A percentile compares a stretch with the other conserved stretches of the same genome.
These are phyloP conservation scores for Ustanciosporium gigantosporum DNA, from an alignment of 1,284 basidiomycete genomes.

Conservation along the genomic window DNA sequence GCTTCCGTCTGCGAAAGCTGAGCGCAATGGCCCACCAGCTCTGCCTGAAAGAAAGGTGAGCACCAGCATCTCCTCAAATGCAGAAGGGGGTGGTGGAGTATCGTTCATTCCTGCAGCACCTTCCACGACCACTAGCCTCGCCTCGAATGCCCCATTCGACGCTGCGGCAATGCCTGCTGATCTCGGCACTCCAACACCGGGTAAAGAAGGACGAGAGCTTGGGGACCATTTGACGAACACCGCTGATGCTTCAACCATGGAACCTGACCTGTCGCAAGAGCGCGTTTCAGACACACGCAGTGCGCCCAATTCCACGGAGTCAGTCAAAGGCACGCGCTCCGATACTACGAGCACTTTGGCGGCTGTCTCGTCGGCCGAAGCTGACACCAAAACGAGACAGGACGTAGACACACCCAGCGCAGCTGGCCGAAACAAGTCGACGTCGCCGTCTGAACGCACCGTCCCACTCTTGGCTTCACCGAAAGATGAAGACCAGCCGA, in stretches of 20 bases:
- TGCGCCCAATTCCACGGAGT: neutral
- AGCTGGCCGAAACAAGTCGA: too few species aligned
- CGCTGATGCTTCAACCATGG: too few species aligned
- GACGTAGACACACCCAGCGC: too few species aligned
- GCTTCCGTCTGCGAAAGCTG: too few species aligned
- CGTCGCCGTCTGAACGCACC: neutral
- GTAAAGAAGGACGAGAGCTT: too few species aligned
- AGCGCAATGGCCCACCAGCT: conserved; percentile 11
- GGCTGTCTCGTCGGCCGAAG: neutral
- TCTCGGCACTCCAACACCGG: too few species aligned
- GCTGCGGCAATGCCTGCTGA: neutral
- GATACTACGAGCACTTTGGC: neutral
- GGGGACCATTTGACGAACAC: too few species aligned
- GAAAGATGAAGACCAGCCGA: neutral
- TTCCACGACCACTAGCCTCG: conserved; percentile 20
- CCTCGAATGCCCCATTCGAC: conserved; percentile 1
- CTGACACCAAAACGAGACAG: too few species aligned
- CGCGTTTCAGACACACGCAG: too few species aligned
- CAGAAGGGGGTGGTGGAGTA: conserved; percentile 13
- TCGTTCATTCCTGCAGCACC: conserved; percentile 39
- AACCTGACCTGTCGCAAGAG: too few species aligned
- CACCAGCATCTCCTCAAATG: conserved; percentile 30
- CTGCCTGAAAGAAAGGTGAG: conserved; percentile 15
- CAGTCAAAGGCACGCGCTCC: neutral
- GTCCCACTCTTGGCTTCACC: neutral